A percentile compares a stretch with the other conserved stretches of the same genome.
Conservation (phyloP, 2,329 filamentous ascomycete genomes). For the Ustulina deusta region DNA sequence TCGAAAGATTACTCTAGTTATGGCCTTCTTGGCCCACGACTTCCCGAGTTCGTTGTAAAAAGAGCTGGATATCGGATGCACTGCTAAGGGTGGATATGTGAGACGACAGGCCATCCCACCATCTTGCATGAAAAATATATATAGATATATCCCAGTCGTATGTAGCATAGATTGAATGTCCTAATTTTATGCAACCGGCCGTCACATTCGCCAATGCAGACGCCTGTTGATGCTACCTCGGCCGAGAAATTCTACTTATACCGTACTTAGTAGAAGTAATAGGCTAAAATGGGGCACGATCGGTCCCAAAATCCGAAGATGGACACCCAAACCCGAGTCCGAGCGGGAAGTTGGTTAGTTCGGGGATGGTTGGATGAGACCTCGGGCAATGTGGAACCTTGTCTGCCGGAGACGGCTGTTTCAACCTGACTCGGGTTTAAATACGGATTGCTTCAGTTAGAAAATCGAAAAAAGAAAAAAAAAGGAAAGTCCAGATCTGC, state of each 20-base stretch:
- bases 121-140: too few species aligned
- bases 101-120: not conserved
- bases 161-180: not conserved
- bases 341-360: slow-evolving; percentile 25
- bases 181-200: not conserved
- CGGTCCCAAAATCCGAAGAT: slow-evolving; percentile 21
- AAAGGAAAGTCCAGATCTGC: not conserved
- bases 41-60: too few species aligned
- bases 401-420: slow-evolving; percentile 1
- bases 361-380: not conserved
- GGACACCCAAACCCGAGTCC: slow-evolving; percentile 17
- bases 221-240: not conserved
- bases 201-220: not conserved
- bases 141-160: not conserved
- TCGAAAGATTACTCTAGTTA: too few species aligned
- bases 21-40: too few species aligned
- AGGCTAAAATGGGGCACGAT: not conserved
- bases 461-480: not conserved
- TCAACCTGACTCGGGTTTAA: slow-evolving; percentile 4
- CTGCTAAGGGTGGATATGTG: too few species aligned
- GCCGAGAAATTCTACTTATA: slow-evolving; percentile 5
- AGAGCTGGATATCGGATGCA: too few species aligned
- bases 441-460: not conserved
- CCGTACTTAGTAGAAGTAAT: not conserved
- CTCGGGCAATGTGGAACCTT: slow-evolving; percentile 12